phyloP scores from a whole-genome alignment of 2,329 filamentous ascomycete genomes.

The Xylariaceae sp. region DNA sequence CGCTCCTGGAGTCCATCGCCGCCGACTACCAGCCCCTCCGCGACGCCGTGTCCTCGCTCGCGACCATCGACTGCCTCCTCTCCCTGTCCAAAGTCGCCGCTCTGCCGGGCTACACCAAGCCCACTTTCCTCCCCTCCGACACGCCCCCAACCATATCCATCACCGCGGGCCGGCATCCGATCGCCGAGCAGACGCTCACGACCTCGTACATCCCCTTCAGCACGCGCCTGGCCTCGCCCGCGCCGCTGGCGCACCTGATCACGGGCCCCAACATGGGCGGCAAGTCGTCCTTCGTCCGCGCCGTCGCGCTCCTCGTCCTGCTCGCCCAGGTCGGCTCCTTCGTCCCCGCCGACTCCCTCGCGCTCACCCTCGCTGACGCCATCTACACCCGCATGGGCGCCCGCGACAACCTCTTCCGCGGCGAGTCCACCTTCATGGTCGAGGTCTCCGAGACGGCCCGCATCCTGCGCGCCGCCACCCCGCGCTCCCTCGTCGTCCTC shows the following conservation, averaged over 20 bases:
- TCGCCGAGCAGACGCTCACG: constrained; percentile 86
- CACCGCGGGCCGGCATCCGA: constrained; percentile 76
- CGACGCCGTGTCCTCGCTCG: constrained; percentile 80
- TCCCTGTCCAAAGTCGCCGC: constrained; percentile 79
- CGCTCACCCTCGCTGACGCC: constrained; percentile 78
- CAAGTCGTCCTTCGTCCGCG: constrained; percentile 95
- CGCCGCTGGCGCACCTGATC: constrained; percentile 72
- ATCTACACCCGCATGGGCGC: constrained; percentile 96
- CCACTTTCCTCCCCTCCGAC: constrained; percentile 57
- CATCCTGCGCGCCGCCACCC: constrained; percentile 83
- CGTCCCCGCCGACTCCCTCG: constrained; percentile 71
- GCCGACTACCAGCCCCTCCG: constrained; percentile 84
- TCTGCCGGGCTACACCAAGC: constrained; percentile 83
- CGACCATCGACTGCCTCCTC: constrained; percentile 82
- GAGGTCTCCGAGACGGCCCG: constrained; percentile 88
- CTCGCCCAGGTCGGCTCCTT: constrained; percentile 94
- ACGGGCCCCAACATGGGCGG: constrained; percentile 99
- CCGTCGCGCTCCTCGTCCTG: constrained; percentile 83
- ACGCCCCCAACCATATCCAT: constrained; percentile 65
- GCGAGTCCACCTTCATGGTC: constrained; percentile 97
- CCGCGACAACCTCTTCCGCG: constrained; percentile 90
- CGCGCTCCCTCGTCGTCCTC: constrained; percentile 79
- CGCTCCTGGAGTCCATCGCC: constrained; percentile 67
- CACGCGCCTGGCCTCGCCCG: constrained; percentile 61
- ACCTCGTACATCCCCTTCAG: constrained; percentile 89